Conservation (phyloP, 345 rosid genomes). For the Acer yangbiense region DNA sequence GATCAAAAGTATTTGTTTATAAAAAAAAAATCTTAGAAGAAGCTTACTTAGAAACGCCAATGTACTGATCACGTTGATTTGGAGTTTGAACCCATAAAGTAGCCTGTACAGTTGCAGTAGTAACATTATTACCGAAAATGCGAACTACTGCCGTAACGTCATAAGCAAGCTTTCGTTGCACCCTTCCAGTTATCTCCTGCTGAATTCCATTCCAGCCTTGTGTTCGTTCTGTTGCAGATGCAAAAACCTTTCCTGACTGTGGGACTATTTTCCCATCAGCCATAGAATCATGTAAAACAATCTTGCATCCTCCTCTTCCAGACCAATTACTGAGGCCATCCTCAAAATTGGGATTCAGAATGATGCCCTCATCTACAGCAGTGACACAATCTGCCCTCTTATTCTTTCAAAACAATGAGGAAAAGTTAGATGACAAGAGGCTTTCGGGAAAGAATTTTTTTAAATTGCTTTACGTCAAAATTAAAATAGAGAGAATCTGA, state of each 20-base stretch:
- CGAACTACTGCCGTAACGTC: slow-evolving; percentile 71
- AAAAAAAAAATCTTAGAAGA: neutral
- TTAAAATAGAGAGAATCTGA: neutral
- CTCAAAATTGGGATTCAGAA: slow-evolving; percentile 74
- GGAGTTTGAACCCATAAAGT: slow-evolving; percentile 77
- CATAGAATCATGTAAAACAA: slow-evolving; percentile 73
- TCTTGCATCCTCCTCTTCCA: slow-evolving; percentile 91
- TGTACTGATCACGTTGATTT: slow-evolving; percentile 73
- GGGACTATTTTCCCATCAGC: slow-evolving; percentile 78
- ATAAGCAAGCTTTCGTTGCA: slow-evolving; percentile 73
- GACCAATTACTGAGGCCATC: slow-evolving; percentile 89
- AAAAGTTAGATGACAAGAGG: neutral
- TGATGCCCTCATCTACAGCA: slow-evolving; percentile 55
- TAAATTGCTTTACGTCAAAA: slow-evolving; percentile 2
- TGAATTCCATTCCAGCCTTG: slow-evolving; percentile 92
- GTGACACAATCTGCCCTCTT: slow-evolving; percentile 12
- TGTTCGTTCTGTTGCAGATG: slow-evolving; percentile 75
- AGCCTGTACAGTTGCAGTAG: slow-evolving; percentile 59
- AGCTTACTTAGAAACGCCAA: slow-evolving; percentile 80
- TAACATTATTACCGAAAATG: slow-evolving; percentile 62
- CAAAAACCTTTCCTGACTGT: slow-evolving; percentile 67
- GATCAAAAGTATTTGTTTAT: neutral
- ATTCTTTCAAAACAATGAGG: slow-evolving; percentile 25
- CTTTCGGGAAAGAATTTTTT: neutral
- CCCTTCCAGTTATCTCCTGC: slow-evolving; percentile 82